phyloP scores from a whole-genome alignment of 1,284 basidiomycete genomes.

The Flammula alnicola region DNA sequence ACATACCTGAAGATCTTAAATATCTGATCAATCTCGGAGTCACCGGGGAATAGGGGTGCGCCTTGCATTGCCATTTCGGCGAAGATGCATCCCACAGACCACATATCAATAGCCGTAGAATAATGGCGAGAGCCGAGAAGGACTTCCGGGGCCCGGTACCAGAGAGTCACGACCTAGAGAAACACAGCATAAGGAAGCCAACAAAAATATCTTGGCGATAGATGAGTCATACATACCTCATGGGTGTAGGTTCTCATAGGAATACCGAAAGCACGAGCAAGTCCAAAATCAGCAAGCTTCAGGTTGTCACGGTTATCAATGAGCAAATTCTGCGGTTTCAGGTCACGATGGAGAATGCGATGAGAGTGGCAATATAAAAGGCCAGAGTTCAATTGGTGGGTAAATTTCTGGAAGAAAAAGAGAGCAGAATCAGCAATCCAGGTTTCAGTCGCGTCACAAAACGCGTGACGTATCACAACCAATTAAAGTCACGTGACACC shows the following conservation, averaged over 20 bases:
- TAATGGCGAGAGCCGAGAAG: slow-evolving; percentile 96
- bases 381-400: slow-evolving; percentile 85
- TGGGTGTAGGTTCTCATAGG: slow-evolving; percentile 98
- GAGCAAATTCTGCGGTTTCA: slow-evolving; percentile 97
- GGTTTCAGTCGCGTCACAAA: too few species aligned
- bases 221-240: slow-evolving; percentile 61
- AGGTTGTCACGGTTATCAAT: slow-evolving; percentile 91
- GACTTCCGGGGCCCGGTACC: slow-evolving; percentile 98
- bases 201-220: background rate
- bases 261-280: slow-evolving; percentile 97
- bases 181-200: slow-evolving; percentile 13
- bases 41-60: slow-evolving; percentile 94
- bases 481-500: slow-evolving; percentile 30
- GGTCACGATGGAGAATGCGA: slow-evolving; percentile 94
- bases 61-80: slow-evolving; percentile 92
- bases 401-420: slow-evolving; percentile 75
- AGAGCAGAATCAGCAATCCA: slow-evolving; percentile 11
- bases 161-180: slow-evolving; percentile 93
- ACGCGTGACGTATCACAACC: slow-evolving; percentile 25
- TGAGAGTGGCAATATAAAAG: slow-evolving; percentile 96
- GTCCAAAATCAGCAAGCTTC: slow-evolving; percentile 96
- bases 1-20: slow-evolving; percentile 96
- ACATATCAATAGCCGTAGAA: slow-evolving; percentile 97
- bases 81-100: slow-evolving; percentile 96
- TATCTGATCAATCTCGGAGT: slow-evolving; percentile 99